phyloP scores from a whole-genome alignment of 208 protist species.

The Crithidia fasciculata region DNA sequence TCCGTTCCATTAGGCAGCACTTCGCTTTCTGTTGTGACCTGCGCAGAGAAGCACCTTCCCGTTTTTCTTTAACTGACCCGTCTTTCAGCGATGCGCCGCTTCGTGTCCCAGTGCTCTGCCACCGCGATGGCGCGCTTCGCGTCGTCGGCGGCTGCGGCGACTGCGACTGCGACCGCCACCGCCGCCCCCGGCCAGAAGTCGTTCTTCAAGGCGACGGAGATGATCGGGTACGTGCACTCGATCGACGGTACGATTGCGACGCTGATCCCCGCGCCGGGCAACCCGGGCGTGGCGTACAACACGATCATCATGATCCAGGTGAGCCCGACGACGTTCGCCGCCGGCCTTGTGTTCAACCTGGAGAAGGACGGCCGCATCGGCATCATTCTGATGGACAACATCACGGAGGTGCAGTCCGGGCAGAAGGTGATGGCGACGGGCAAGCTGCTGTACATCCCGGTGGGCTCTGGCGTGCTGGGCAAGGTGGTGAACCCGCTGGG shows the following conservation, averaged over 20 bases:
- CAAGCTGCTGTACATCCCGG: slow-evolving; percentile 85
- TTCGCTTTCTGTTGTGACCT: neutral
- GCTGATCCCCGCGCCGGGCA: slow-evolving; percentile 77
- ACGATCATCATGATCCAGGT: slow-evolving; percentile 89
- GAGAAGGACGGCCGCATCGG: slow-evolving; percentile 88
- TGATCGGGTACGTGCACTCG: slow-evolving; percentile 88
- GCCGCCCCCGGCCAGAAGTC: slow-evolving; percentile 68
- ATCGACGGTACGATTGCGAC: slow-evolving; percentile 90
- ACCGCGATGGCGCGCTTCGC: slow-evolving; percentile 50
- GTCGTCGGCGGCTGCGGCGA: slow-evolving; percentile 34
- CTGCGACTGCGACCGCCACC: slow-evolving; percentile 28
- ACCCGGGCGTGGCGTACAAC: slow-evolving; percentile 84
- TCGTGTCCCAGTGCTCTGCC: slow-evolving; percentile 50
- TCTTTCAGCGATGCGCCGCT: slow-evolving; percentile 51
- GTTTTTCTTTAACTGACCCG: neutral
- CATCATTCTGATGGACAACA: slow-evolving; percentile 91
- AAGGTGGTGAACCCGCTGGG: slow-evolving; percentile 89
- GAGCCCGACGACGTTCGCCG: slow-evolving; percentile 76
- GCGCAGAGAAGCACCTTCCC: neutral
- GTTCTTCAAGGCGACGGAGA: slow-evolving; percentile 85
- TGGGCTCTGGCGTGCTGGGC: slow-evolving; percentile 80
- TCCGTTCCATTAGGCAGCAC: no score
- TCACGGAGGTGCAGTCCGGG: slow-evolving; percentile 82
- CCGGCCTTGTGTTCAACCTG: slow-evolving; percentile 85
- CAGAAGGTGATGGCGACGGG: slow-evolving; percentile 90